phyloP scores from a whole-genome alignment of 2,329 filamentous ascomycete species.

The Pseudohalonectria lignicola region DNA sequence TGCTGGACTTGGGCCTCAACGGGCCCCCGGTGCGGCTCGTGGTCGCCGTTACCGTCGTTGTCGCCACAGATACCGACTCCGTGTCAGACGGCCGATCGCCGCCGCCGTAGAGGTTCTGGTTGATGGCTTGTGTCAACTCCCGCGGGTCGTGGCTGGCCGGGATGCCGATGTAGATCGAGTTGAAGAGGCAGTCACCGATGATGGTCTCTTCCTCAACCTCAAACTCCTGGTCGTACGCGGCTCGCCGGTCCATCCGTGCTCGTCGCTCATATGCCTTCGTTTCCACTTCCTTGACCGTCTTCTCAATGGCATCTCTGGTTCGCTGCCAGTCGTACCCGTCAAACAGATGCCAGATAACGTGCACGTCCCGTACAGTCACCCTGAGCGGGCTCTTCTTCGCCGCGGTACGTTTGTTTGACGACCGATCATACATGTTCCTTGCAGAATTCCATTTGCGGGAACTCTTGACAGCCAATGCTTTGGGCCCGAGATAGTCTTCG shows the following conservation, averaged over 20 bases:
- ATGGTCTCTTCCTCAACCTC: slow-evolving; percentile 75
- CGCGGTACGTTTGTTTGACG: slow-evolving; percentile 40
- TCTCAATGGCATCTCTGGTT: slow-evolving; percentile 76
- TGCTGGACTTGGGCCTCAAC: slow-evolving; percentile 29
- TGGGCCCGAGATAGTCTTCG: slow-evolving; percentile 65
- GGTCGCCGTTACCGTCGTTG: slow-evolving; percentile 56
- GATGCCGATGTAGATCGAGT: slow-evolving; percentile 95
- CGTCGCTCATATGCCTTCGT: slow-evolving; percentile 67
- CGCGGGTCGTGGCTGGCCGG: slow-evolving; percentile 75
- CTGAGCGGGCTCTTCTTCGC: slow-evolving; percentile 60
- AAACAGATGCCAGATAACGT: slow-evolving; percentile 95
- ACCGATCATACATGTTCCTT: slow-evolving; percentile 61
- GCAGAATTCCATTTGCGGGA: slow-evolving; percentile 73
- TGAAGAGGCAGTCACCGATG: slow-evolving; percentile 94
- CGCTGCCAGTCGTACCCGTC: slow-evolving; percentile 95
- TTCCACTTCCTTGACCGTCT: slow-evolving; percentile 83
- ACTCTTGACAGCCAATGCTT: slow-evolving; percentile 48
- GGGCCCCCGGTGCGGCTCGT: slow-evolving; percentile 20
- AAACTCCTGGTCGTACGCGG: slow-evolving; percentile 47
- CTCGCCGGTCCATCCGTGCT: slow-evolving; percentile 42
- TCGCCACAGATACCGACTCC: slow-evolving; percentile 60
- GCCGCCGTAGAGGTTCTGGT: slow-evolving; percentile 66
- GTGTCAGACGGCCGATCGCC: slow-evolving; percentile 73
- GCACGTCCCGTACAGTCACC: slow-evolving; percentile 72
- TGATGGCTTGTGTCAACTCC: slow-evolving; percentile 75